Evolutionary conservation across 768 basidiomycete species (phyloP).

Genomic region (Asterophora parasitica): DNA sequence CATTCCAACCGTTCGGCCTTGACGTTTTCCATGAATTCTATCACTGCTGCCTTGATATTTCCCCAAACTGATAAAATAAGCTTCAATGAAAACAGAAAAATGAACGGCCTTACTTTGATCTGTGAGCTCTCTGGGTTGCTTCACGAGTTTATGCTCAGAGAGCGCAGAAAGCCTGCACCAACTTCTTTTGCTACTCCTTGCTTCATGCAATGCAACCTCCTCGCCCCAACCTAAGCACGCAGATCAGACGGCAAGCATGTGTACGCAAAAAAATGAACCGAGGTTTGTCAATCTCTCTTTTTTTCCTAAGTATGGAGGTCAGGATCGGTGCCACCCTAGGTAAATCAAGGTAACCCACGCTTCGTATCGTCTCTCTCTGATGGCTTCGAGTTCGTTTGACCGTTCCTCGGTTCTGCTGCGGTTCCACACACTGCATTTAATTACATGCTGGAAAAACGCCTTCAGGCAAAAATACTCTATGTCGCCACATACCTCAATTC

Average conservation of each 20-base stretch:
- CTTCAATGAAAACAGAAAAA: neutral
- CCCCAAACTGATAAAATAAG: conserved; percentile 12
- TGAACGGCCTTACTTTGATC: conserved; percentile 7
- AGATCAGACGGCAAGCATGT: neutral
- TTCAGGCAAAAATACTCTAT: neutral
- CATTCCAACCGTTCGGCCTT: conserved; percentile 12
- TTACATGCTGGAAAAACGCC: conserved; percentile 12
- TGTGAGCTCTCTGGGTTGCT: conserved; percentile 8
- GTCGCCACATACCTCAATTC: conserved; percentile 6
- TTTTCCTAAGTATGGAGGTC: neutral
- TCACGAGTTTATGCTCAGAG: conserved; percentile 13
- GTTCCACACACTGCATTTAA: conserved; percentile 13
- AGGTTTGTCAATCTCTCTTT: conserved; percentile 8
- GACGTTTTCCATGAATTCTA: conserved; percentile 11
- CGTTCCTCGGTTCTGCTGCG: conserved; percentile 6
- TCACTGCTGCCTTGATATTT: conserved; percentile 14
- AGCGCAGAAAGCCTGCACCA: too few species aligned
- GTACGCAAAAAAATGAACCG: neutral
- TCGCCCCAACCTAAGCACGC: conserved; percentile 14
- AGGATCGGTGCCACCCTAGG: too few species aligned
- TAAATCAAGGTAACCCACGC: too few species aligned
- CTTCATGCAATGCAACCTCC: conserved; percentile 12
- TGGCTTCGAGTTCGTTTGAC: conserved; percentile 10
- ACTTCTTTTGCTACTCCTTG: neutral
- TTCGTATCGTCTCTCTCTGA: conserved; percentile 12